Evolutionary conservation across 768 basidiomycete genomes (phyloP).

Genomic region (Tricholoma hemisulphureum): DNA sequence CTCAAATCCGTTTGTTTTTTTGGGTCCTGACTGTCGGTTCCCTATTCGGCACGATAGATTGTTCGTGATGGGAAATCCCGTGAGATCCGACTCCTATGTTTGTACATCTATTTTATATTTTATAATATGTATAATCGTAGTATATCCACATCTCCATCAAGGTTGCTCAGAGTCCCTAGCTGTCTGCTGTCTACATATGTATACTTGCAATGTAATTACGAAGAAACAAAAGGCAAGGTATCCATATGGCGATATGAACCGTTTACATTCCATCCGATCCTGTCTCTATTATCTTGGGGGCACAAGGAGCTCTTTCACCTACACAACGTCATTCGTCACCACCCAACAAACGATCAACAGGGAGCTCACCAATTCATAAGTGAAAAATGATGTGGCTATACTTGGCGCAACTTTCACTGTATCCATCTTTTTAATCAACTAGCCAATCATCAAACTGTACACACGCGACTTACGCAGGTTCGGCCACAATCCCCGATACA

Average conservation of each 20-base stretch:
- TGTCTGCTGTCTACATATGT: not conserved
- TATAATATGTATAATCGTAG: not conserved
- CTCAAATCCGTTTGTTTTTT: not conserved
- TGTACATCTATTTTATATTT: not conserved
- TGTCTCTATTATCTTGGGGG: conserved; percentile 20
- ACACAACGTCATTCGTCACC: not conserved
- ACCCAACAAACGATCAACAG: not conserved
- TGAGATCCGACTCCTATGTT: not conserved
- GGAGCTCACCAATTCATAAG: conserved; percentile 61
- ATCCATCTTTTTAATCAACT: conserved; percentile 7
- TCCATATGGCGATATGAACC: not conserved
- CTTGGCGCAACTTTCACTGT: conserved; percentile 89
- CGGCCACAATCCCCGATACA: conserved; percentile 88
- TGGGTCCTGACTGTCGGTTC: too few species aligned
- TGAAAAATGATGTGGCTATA: conserved; percentile 85
- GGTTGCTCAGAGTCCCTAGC: not conserved
- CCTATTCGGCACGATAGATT: too few species aligned
- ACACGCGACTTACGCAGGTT: conserved; percentile 66
- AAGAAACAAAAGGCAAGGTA: not conserved
- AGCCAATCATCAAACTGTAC: conserved; percentile 1
- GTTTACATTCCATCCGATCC: conserved; percentile 18
- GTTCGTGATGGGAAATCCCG: too few species aligned
- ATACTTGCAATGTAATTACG: not conserved
- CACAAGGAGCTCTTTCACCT: conserved; percentile 36
- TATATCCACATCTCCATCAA: not conserved